A percentile compares a stretch with the other conserved stretches of the same genome.
Conservation (phyloP, 1,284 basidiomycete genomes). For the Phlebopus sp. region DNA sequence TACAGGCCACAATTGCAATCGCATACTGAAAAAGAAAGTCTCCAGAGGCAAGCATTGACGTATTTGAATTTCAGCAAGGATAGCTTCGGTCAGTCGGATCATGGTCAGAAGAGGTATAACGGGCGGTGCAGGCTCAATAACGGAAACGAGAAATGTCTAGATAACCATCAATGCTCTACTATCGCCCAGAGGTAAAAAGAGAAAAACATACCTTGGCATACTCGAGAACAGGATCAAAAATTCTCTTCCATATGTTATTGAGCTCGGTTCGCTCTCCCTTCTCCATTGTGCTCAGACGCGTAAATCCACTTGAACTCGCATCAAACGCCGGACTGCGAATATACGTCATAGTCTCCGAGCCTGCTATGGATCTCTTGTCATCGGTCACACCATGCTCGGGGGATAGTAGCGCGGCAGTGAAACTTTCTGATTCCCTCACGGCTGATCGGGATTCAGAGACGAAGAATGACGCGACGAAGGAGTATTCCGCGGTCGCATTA, state of each 20-base stretch:
- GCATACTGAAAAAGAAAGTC: slow-evolving; percentile 73
- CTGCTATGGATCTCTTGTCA: slow-evolving; percentile 35
- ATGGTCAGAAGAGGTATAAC: slow-evolving; percentile 79
- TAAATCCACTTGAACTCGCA: slow-evolving; percentile 22
- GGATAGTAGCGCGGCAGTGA: slow-evolving; percentile 38
- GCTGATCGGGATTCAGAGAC: slow-evolving; percentile 36
- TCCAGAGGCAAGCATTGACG: slow-evolving; percentile 78
- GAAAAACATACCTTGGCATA: slow-evolving; percentile 65
- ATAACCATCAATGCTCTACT: slow-evolving; percentile 2
- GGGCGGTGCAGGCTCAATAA: slow-evolving; percentile 69
- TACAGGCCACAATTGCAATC: slow-evolving; percentile 85
- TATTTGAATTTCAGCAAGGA: slow-evolving; percentile 69
- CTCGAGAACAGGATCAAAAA: slow-evolving; percentile 85
- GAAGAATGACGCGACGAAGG: slow-evolving; percentile 85
- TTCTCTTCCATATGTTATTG: slow-evolving; percentile 81
- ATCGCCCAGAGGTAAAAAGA: background rate
- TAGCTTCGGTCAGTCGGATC: slow-evolving; percentile 82
- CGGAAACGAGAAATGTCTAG: slow-evolving; percentile 65
- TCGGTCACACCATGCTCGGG: slow-evolving; percentile 11
- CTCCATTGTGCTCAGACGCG: slow-evolving; percentile 31
- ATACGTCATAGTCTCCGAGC: slow-evolving; percentile 38
- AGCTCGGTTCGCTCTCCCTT: slow-evolving; percentile 61
- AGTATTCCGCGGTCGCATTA: slow-evolving; percentile 88
- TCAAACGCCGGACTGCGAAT: slow-evolving; percentile 7
- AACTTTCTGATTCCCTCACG: slow-evolving; percentile 34